phyloP scores from a whole-genome alignment of 805 yeast species.

The Jamesozyma jinghongensis region DNA sequence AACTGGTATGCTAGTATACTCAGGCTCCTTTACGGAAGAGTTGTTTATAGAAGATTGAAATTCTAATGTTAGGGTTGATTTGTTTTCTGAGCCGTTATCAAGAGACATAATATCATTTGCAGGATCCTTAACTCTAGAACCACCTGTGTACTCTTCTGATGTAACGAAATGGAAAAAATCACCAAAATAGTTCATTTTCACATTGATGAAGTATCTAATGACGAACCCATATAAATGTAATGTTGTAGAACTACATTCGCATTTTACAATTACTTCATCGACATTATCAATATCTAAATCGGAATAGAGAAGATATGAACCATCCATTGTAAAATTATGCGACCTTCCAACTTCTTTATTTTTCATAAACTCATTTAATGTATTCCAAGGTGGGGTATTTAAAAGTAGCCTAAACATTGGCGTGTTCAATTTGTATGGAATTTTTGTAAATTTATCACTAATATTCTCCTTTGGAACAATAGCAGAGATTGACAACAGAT shows the following conservation, averaged over 20 bases:
- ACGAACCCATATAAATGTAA: conserved; percentile 73
- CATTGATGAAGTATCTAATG: conserved; percentile 60
- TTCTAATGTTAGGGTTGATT: neutral
- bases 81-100: neutral
- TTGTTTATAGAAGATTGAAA: neutral
- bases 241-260: conserved; percentile 57
- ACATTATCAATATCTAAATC: conserved; percentile 55
- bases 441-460: conserved; percentile 41
- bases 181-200: conserved; percentile 87
- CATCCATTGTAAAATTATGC: conserved; percentile 48
- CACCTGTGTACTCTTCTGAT: conserved; percentile 61
- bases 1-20: neutral
- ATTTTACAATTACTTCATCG: conserved; percentile 58
- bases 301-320: conserved; percentile 55
- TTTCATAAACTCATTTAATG: conserved; percentile 60
- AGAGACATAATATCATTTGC: neutral
- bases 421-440: conserved; percentile 44
- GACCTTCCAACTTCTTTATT: conserved; percentile 60
- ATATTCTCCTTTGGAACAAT: conserved; percentile 52
- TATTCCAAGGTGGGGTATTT: conserved; percentile 89
- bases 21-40: too few species aligned
- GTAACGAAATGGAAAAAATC: conserved; percentile 76
- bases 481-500: conserved; percentile 38
- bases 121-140: neutral
- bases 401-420: conserved; percentile 53